These are phyloP conservation scores for Adenanthera pavonina DNA, from an alignment of 306 rosid genomes.

Conservation along the genomic window DNA sequence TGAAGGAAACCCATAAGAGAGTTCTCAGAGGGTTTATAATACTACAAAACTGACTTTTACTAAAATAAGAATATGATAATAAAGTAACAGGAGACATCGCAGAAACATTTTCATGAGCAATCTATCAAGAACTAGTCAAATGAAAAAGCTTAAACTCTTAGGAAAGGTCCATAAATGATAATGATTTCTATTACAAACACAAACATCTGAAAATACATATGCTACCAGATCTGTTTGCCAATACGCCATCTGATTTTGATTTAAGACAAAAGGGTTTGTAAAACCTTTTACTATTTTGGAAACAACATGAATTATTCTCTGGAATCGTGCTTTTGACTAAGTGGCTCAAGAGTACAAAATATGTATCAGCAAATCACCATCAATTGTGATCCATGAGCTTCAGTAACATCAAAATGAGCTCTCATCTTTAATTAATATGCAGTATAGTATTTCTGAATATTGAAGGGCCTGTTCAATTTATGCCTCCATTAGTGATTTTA, in stretches of 20 bases:
- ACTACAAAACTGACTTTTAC: not conserved
- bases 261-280: not conserved
- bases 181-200: not conserved
- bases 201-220: not conserved
- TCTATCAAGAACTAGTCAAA: constrained; percentile 1
- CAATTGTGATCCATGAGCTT: not conserved
- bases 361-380: not conserved
- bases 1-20: not conserved
- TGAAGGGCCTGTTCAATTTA: not conserved
- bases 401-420: constrained; percentile 12
- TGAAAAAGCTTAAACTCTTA: not conserved
- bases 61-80: not conserved
- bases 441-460: not conserved
- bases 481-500: not conserved
- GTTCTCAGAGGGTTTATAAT: not conserved
- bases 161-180: not conserved
- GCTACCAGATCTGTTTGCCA: not conserved
- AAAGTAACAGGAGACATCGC: not conserved
- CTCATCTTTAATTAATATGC: not conserved
- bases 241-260: not conserved
- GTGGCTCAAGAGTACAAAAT: not conserved
- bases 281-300: not conserved
- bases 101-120: constrained; percentile 1
- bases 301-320: not conserved
- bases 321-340: not conserved